phyloP scores from a whole-genome alignment of 2,329 filamentous ascomycete species.

The Cucurbitaria berberidis region DNA sequence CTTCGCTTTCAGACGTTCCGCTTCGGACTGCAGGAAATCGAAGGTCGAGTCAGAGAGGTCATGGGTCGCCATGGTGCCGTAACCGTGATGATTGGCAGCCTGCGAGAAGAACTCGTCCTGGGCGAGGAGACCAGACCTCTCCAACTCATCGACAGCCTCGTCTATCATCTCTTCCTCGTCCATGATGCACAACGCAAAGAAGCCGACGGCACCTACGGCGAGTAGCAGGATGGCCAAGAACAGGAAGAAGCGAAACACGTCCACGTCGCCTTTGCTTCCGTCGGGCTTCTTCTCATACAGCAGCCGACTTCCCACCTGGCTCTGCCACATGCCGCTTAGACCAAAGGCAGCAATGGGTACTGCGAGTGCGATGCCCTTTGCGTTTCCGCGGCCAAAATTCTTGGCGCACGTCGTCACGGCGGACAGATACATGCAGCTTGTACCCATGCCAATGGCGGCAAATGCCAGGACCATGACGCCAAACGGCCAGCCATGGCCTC shows the following conservation, averaged over 20 bases:
- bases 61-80: constrained; percentile 65
- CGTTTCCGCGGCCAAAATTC: constrained; percentile 90
- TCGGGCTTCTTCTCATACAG: constrained; percentile 73
- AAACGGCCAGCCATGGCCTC: constrained; percentile 71
- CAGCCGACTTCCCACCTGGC: constrained; percentile 80
- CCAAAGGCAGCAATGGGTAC: constrained; percentile 92
- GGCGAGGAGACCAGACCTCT: constrained; percentile 81
- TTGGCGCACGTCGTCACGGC: constrained; percentile 96
- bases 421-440: constrained; percentile 85
- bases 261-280: constrained; percentile 65
- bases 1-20: constrained; percentile 54
- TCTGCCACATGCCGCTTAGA: constrained; percentile 93
- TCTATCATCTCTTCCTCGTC: constrained; percentile 89
- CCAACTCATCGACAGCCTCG: constrained; percentile 87
- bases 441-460: constrained; percentile 79
- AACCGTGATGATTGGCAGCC: constrained; percentile 61
- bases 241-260: constrained; percentile 86
- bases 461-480: constrained; percentile 86
- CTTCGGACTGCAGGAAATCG: constrained; percentile 52
- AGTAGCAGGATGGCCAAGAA: constrained; percentile 79
- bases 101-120: constrained; percentile 75
- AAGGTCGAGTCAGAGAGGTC: constrained; percentile 56
- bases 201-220: constrained; percentile 73
- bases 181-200: constrained; percentile 76
- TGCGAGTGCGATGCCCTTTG: constrained; percentile 87